phyloP scores from a whole-genome alignment of 2,329 filamentous ascomycete genomes.

The Aspergillus felis region DNA sequence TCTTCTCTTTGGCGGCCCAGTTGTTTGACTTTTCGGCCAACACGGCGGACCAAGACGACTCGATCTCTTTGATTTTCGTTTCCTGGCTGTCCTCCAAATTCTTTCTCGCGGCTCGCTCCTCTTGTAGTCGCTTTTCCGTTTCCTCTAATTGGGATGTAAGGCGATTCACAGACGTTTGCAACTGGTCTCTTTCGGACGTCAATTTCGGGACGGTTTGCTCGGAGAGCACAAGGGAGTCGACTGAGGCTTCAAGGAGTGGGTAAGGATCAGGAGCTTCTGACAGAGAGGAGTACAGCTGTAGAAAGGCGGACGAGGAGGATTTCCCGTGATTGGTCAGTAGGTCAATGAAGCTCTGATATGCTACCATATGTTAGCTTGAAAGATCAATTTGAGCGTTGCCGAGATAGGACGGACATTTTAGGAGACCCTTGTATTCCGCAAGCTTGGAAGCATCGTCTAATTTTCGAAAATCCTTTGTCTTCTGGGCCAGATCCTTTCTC shows the following conservation, averaged over 20 bases:
- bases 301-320: constrained; percentile 84
- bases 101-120: constrained; percentile 68
- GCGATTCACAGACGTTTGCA: constrained; percentile 73
- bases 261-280: constrained; percentile 97
- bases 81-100: constrained; percentile 75
- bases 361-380: constrained; percentile 43
- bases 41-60: constrained; percentile 84
- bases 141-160: constrained; percentile 80
- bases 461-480: constrained; percentile 97
- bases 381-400: background rate
- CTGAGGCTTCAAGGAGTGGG: constrained; percentile 89
- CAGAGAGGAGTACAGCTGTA: constrained; percentile 86
- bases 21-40: constrained; percentile 92
- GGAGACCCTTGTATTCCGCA: constrained; percentile 77
- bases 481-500: constrained; percentile 95
- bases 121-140: constrained; percentile 72
- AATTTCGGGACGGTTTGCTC: constrained; percentile 91
- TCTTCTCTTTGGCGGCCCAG: constrained; percentile 90
- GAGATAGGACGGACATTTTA: constrained; percentile 63
- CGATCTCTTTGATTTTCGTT: constrained; percentile 78
- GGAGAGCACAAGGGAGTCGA: constrained; percentile 86
- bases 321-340: constrained; percentile 95
- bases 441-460: constrained; percentile 85
- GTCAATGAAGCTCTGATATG: constrained; percentile 97
- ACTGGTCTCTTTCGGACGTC: constrained; percentile 78